phyloP scores from a whole-genome alignment of 169 alveolate species.

The Theileria orientalis region DNA sequence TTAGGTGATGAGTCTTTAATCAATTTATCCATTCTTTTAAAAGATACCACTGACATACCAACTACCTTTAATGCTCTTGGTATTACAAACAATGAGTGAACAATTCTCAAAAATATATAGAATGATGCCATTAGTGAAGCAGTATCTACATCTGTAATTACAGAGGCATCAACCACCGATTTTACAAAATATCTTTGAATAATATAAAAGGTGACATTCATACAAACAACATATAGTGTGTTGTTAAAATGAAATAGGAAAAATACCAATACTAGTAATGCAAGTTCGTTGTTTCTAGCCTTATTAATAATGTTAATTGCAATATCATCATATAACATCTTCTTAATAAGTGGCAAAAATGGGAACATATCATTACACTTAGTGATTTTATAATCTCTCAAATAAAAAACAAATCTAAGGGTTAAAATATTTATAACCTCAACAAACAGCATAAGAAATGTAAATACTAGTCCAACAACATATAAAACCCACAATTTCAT shows the following conservation, averaged over 20 bases:
- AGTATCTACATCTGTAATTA: not conserved
- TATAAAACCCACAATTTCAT: not conserved
- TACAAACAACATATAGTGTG: too few relatives aligned
- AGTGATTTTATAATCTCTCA: slow-evolving; percentile 16
- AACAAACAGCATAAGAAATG: not conserved
- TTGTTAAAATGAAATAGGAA: not conserved
- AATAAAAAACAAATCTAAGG: slow-evolving; percentile 3
- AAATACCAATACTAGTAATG: not conserved
- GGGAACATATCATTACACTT: slow-evolving; percentile 19
- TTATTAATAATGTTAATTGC: not conserved
- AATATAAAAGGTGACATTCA: too few relatives aligned
- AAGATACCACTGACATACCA: slow-evolving; percentile 10
- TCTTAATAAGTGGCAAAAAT: not conserved
- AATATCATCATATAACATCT: slow-evolving; percentile 36
- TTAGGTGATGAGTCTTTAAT: slow-evolving; percentile 31
- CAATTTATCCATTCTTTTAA: slow-evolving; percentile 12
- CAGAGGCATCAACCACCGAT: not conserved
- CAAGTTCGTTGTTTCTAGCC: slow-evolving; percentile 26
- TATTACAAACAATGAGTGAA: slow-evolving; percentile 3
- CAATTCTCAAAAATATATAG: not conserved
- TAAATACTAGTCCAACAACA: not conserved
- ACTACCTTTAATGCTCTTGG: slow-evolving; percentile 15
- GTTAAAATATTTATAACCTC: slow-evolving; percentile 1
- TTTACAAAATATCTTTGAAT: too few relatives aligned
- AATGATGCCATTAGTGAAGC: slow-evolving; percentile 23